Evolutionary conservation across 495 filamentous ascomycete genomes (phyloP).

Genomic region (Neurospora tetraspora): DNA sequence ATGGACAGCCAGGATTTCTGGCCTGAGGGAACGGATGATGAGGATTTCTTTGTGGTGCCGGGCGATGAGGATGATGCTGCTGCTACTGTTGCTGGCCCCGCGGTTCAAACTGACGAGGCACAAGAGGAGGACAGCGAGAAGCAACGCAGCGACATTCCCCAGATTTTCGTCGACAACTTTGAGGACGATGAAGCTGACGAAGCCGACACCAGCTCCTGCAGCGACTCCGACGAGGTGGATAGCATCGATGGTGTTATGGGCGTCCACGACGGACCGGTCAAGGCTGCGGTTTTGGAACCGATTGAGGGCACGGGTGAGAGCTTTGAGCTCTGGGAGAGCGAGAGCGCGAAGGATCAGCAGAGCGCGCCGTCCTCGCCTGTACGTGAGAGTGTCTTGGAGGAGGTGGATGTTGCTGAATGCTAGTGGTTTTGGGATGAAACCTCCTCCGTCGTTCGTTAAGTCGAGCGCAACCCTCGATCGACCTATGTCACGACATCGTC

Average conservation of each 20-base stretch:
- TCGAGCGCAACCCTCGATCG: not conserved
- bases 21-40: constrained; percentile 53
- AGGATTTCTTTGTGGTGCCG: constrained; percentile 47
- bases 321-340: constrained; percentile 59
- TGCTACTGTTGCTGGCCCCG: not conserved
- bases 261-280: constrained; percentile 24
- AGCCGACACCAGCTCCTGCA: constrained; percentile 3
- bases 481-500: no score
- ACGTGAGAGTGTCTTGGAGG: constrained; percentile 1
- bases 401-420: not conserved
- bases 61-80: constrained; percentile 43
- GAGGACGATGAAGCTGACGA: constrained; percentile 3
- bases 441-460: not conserved
- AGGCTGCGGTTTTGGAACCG: constrained; percentile 37
- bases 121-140: not conserved
- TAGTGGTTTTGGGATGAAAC: not conserved
- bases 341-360: constrained; percentile 43
- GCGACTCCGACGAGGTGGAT: constrained; percentile 6
- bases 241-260: constrained; percentile 41
- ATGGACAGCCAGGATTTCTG: constrained; percentile 66
- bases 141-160: not conserved
- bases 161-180: constrained; percentile 7
- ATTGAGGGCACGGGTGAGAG: constrained; percentile 42
- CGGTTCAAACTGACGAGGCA: not conserved
- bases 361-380: constrained; percentile 17